Percentiles rank a stretch among this genome's conserved stretches.
Conservation (phyloP, 805 yeast species). For the Sugiyamaella floridensis region DNA sequence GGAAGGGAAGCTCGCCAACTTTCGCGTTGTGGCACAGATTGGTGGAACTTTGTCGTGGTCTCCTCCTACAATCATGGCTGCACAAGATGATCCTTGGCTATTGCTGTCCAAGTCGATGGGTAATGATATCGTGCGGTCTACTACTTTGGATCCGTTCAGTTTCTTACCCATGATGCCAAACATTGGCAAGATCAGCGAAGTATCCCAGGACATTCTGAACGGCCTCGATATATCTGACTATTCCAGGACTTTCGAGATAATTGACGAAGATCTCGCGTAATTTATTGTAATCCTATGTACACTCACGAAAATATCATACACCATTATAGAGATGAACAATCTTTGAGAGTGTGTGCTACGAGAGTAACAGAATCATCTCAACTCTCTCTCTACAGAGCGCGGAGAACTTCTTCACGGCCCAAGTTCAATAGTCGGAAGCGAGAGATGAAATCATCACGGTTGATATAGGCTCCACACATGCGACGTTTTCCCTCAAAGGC, state of each 20-base stretch:
- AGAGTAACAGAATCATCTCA: too few species aligned
- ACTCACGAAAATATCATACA: too few species aligned
- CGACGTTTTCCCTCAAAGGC: slow-evolving; percentile 61
- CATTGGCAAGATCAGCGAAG: slow-evolving; percentile 1
- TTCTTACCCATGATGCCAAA: slow-evolving; percentile 5
- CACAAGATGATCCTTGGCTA: slow-evolving; percentile 7
- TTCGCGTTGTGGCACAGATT: not conserved
- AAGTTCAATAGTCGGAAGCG: slow-evolving; percentile 40
- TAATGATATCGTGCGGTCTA: not conserved
- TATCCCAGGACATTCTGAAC: slow-evolving; percentile 6
- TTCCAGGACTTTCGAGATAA: not conserved
- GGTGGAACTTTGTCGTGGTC: not conserved
- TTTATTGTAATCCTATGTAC: too few species aligned
- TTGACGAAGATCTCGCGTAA: not conserved
- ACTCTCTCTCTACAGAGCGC: slow-evolving; percentile 11
- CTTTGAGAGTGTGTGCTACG: too few species aligned
- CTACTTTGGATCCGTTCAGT: not conserved
- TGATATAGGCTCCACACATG: slow-evolving; percentile 67
- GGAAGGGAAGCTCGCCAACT: slow-evolving; percentile 5
- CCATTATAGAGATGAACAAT: too few species aligned
- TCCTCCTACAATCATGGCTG: not conserved
- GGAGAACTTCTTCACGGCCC: slow-evolving; percentile 41
- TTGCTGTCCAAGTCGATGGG: slow-evolving; percentile 3
- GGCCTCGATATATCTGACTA: slow-evolving; percentile 1
- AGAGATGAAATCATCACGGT: slow-evolving; percentile 58